A percentile compares a stretch with the other conserved stretches of the same genome.
These are phyloP conservation scores for Boechera divaricarpa DNA, from an alignment of 345 rosid species.

Conservation along the genomic window DNA sequence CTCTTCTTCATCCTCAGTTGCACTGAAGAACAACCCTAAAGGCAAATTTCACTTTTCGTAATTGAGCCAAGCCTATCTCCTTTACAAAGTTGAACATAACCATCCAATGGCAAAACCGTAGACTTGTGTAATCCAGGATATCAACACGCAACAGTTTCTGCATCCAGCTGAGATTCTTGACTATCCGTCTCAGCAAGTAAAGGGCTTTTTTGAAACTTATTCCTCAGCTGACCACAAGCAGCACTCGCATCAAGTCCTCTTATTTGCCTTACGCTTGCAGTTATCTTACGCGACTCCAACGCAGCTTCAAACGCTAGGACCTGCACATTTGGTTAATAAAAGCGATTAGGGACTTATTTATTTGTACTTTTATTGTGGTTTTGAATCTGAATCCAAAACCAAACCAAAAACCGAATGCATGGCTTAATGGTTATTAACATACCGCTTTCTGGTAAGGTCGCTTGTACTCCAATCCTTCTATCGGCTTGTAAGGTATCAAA, in stretches of 20 bases:
- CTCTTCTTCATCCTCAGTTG: slow-evolving; percentile 11
- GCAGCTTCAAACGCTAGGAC: slow-evolving; percentile 72
- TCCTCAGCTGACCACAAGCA: slow-evolving; percentile 98
- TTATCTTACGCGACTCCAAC: slow-evolving; percentile 74
- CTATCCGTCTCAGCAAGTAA: slow-evolving; percentile 48
- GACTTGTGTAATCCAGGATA: slow-evolving; percentile 7
- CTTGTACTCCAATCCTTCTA: slow-evolving; percentile 81
- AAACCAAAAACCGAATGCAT: background rate
- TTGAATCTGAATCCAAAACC: background rate
- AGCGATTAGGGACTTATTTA: background rate
- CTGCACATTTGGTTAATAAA: slow-evolving; percentile 44
- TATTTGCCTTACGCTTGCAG: slow-evolving; percentile 79
- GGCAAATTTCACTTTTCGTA: slow-evolving; percentile 4
- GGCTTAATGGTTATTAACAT: slow-evolving; percentile 25
- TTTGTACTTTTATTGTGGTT: background rate
- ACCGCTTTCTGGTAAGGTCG: slow-evolving; percentile 84
- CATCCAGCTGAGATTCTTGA: slow-evolving; percentile 51
- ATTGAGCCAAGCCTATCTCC: slow-evolving; percentile 11
- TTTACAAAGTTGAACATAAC: slow-evolving; percentile 16
- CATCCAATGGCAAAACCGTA: background rate
- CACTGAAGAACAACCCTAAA: slow-evolving; percentile 10
- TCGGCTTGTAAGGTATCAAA: slow-evolving; percentile 90
- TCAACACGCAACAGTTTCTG: slow-evolving; percentile 55
- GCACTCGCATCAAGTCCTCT: slow-evolving; percentile 97
- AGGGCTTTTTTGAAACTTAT: slow-evolving; percentile 90